Percentiles rank a stretch among this genome's conserved stretches.
Evolutionary conservation across 441 rosid genomes (phyloP).

Genomic region (Eutrema salsugineum): DNA sequence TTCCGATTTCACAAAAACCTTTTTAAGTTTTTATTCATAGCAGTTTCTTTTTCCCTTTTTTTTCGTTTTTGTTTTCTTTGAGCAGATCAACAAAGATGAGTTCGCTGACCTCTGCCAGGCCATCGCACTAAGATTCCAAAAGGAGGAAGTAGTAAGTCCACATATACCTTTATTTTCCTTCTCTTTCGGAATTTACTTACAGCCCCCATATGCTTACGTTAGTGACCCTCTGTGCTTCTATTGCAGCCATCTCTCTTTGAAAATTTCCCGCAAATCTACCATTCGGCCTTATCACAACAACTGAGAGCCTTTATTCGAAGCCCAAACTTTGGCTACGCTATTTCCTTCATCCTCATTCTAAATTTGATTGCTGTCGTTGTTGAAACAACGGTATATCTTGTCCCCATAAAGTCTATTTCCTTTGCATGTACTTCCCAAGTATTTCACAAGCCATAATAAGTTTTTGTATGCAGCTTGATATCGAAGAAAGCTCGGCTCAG

Average conservation of each 20-base stretch:
- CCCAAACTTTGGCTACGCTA: constrained; percentile 66
- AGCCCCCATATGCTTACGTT: constrained; percentile 9
- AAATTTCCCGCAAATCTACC: constrained; percentile 54
- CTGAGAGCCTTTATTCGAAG: constrained; percentile 72
- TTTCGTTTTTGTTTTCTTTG: constrained; percentile 19
- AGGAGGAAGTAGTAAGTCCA: constrained; percentile 86
- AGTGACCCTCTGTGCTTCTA: constrained; percentile 19
- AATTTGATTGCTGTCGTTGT: constrained; percentile 83
- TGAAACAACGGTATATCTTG: constrained; percentile 85
- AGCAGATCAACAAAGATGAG: constrained; percentile 86
- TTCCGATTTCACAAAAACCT: background rate
- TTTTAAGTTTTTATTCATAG: background rate
- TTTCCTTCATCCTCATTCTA: constrained; percentile 74
- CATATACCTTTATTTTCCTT: constrained; percentile 12
- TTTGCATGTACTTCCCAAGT: background rate
- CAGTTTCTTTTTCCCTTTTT: background rate
- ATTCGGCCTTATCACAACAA: constrained; percentile 60
- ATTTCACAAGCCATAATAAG: constrained; percentile 3
- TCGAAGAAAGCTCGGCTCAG: constrained; percentile 81
- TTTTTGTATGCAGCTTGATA: constrained; percentile 75
- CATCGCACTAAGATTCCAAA: constrained; percentile 85
- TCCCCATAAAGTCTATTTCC: constrained; percentile 2
- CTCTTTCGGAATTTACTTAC: constrained; percentile 2
- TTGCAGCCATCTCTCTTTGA: constrained; percentile 84
- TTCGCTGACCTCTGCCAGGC: constrained; percentile 95